Conservation (phyloP, 768 basidiomycete genomes). For the Phlegmacium glaucopus region DNA sequence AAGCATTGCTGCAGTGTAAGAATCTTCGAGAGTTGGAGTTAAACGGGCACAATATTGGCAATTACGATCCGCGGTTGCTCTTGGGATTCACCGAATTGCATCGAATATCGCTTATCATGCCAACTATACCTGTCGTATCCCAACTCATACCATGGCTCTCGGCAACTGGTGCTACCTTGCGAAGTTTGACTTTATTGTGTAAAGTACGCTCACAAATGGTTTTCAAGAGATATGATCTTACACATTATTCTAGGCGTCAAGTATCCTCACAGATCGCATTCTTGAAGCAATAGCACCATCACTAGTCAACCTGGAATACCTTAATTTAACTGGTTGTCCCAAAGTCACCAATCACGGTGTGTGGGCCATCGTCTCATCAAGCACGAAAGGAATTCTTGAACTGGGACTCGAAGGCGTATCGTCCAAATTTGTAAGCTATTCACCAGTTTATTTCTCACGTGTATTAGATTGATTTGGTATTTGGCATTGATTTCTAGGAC, state of each 20-base stretch:
- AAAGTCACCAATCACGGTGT: constrained; percentile 65
- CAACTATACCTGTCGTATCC: constrained; percentile 49
- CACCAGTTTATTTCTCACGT: neutral
- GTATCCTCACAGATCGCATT: constrained; percentile 53
- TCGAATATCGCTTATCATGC: constrained; percentile 73
- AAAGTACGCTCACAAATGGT: constrained; percentile 41
- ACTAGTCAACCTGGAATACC: constrained; percentile 48
- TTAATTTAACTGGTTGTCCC: constrained; percentile 65
- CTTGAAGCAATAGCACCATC: constrained; percentile 47
- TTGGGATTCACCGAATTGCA: constrained; percentile 46
- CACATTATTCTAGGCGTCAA: constrained; percentile 41
- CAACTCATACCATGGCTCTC: constrained; percentile 50
- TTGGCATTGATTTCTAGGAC: constrained; percentile 42
- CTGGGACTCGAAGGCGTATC: constrained; percentile 65
- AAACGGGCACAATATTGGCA: constrained; percentile 58
- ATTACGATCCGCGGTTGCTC: constrained; percentile 55
- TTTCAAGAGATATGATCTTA: neutral
- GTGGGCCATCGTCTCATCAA: constrained; percentile 44
- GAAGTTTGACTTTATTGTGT: constrained; percentile 63
- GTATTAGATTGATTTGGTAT: neutral
- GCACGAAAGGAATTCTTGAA: constrained; percentile 41
- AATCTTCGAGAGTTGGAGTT: constrained; percentile 60
- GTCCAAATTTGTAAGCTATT: constrained; percentile 46
- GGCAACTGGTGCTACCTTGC: constrained; percentile 41
- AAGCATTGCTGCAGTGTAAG: constrained; percentile 40